Percentiles rank a stretch among this genome's conserved stretches.
These are phyloP conservation scores for Picochlorum sp. DNA, from an alignment of 139 green algal species.

Conservation along the genomic window DNA sequence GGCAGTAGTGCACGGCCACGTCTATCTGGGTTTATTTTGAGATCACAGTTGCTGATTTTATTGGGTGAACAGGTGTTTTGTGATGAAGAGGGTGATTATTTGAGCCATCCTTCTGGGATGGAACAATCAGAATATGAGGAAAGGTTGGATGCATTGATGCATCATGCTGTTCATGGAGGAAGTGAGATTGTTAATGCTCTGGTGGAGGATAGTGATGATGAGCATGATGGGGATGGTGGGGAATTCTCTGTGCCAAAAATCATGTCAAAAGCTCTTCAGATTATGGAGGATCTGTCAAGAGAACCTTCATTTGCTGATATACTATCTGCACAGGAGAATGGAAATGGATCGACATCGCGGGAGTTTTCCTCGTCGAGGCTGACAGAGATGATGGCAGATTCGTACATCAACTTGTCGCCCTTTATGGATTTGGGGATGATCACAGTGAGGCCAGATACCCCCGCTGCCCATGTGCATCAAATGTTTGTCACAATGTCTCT, in stretches of 20 bases:
- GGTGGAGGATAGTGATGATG: slow-evolving; percentile 7
- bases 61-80: slow-evolving; percentile 39
- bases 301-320: neutral
- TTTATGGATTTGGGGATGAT: slow-evolving; percentile 69
- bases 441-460: slow-evolving; percentile 38
- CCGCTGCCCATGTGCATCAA: slow-evolving; percentile 30
- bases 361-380: neutral
- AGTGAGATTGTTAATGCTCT: slow-evolving; percentile 1
- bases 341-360: neutral
- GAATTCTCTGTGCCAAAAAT: neutral
- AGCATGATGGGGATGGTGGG: neutral
- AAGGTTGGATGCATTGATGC: slow-evolving; percentile 16
- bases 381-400: neutral
- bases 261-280: slow-evolving; percentile 3
- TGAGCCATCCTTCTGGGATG: slow-evolving; percentile 28
- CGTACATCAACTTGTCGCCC: slow-evolving; percentile 72
- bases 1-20: neutral
- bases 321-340: neutral
- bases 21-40: slow-evolving; percentile 73
- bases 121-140: slow-evolving; percentile 2
- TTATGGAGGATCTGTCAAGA: slow-evolving; percentile 9
- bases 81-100: slow-evolving; percentile 18
- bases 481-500: slow-evolving; percentile 80
- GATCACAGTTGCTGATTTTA: slow-evolving; percentile 74
- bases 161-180: slow-evolving; percentile 1